Percentiles rank a stretch among this genome's conserved stretches.
Evolutionary conservation across 768 basidiomycete genomes (phyloP).

Genomic region (Lactarius akahatsu): DNA sequence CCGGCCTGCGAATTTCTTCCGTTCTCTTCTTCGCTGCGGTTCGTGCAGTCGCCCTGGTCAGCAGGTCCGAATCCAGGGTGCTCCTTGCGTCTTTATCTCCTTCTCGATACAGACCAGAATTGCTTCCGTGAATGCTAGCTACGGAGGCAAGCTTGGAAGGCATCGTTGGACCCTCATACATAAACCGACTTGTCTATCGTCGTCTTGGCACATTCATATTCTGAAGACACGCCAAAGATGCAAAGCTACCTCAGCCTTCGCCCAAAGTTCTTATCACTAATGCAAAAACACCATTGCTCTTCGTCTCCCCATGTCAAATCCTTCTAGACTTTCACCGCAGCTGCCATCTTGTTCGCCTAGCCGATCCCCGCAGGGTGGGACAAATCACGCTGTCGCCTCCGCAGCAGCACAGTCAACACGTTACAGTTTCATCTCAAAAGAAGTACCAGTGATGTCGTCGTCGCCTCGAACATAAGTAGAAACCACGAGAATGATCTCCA

Average conservation of each 20-base stretch:
- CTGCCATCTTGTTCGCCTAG: not conserved
- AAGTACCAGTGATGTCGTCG: no score
- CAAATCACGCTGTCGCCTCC: not conserved
- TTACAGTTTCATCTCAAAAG: not conserved
- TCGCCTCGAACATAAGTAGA: no score
- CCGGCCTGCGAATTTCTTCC: not conserved
- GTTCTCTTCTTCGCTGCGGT: not conserved
- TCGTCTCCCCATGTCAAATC: not conserved
- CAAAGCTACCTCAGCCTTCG: not conserved
- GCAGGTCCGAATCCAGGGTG: not conserved
- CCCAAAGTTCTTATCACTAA: not conserved
- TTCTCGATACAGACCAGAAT: not conserved
- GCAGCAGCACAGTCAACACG: conserved; percentile 2
- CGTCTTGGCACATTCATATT: not conserved
- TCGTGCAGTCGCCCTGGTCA: not conserved
- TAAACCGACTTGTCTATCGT: no score
- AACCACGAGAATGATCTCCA: no score
- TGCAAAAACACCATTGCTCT: not conserved
- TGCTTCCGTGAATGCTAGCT: not conserved
- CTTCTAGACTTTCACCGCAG: not conserved
- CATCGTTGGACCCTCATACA: no score
- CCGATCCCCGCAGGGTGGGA: not conserved
- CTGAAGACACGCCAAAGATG: not conserved
- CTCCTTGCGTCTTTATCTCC: not conserved
- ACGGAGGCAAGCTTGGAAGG: no score